Conservation (phyloP, 441 rosid genomes). For the Theobroma grandiflorum region DNA sequence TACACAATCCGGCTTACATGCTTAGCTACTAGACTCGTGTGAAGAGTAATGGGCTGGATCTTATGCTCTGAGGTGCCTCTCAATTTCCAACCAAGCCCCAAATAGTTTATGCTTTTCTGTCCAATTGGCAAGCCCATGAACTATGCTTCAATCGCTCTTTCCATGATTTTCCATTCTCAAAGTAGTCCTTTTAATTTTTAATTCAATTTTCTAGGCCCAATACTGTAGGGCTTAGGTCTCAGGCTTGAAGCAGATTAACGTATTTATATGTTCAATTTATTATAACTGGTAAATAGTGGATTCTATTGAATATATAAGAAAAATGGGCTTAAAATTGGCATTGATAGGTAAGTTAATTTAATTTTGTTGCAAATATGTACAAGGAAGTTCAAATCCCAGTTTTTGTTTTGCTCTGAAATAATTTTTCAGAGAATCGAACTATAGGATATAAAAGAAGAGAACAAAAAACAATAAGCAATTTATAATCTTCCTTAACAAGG, state of each 20-base stretch:
- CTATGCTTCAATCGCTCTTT: background rate
- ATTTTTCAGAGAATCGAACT: too few species aligned
- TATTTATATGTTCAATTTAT: too few species aligned
- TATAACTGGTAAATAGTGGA: too few species aligned
- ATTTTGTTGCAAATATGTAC: background rate
- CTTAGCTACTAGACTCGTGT: background rate
- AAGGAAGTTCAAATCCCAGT: background rate
- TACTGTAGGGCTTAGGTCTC: background rate
- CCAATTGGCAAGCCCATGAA: background rate
- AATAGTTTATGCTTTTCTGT: background rate
- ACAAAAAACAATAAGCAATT: background rate
- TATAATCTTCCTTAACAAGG: background rate
- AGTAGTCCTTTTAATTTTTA: too few species aligned
- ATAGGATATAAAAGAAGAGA: background rate
- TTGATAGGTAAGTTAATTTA: background rate
- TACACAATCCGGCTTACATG: too few species aligned
- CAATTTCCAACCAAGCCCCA: background rate
- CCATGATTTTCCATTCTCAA: background rate
- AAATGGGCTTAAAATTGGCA: too few species aligned
- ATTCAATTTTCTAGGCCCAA: background rate
- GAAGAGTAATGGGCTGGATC: background rate
- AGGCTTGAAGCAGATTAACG: too few species aligned
- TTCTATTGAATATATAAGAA: too few species aligned
- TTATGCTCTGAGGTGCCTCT: background rate
- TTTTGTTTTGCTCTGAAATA: too few species aligned